Evolutionary conservation across 331 rosid genomes (phyloP).

Genomic region (Quercus tomentella): DNA sequence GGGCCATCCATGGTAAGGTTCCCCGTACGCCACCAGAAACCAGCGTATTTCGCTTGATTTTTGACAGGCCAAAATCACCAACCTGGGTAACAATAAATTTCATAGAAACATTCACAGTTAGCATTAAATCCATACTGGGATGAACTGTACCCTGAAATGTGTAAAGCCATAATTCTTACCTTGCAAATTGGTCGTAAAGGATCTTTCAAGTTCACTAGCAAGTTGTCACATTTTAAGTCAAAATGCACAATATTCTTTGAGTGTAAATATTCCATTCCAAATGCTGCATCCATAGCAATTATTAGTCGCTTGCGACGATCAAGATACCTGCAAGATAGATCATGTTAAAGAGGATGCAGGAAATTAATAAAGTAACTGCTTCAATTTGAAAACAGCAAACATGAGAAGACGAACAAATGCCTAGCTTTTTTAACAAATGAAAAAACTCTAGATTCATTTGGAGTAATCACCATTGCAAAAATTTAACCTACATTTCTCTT

Average conservation of each 20-base stretch:
- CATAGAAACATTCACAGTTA: conserved; percentile 4
- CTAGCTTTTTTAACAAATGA: neutral
- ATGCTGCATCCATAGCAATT: conserved; percentile 98
- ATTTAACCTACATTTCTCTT: neutral
- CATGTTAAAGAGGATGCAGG: conserved; percentile 5
- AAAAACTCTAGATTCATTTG: neutral
- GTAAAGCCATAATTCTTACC: conserved; percentile 35
- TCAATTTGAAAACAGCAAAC: conserved; percentile 3
- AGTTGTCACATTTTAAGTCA: conserved; percentile 96
- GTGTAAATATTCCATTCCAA: conserved; percentile 98
- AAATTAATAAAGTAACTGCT: neutral
- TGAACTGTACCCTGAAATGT: neutral
- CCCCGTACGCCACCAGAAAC: conserved; percentile 98
- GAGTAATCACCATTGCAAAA: neutral
- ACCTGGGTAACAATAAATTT: conserved; percentile 49
- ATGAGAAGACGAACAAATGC: neutral
- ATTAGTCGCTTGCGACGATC: conserved; percentile 95
- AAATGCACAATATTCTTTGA: conserved; percentile 92
- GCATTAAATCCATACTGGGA: neutral
- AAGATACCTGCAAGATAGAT: conserved; percentile 60
- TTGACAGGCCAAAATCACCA: conserved; percentile 97
- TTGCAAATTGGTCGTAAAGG: conserved; percentile 91
- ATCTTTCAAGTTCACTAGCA: conserved; percentile 94
- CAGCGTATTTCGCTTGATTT: conserved; percentile 85
- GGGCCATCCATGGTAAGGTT: conserved; percentile 99